Evolutionary conservation across 805 yeast species (phyloP), one percentile per base, ranked within the genome.

Genomic region (Candida boidinii): DNA sequence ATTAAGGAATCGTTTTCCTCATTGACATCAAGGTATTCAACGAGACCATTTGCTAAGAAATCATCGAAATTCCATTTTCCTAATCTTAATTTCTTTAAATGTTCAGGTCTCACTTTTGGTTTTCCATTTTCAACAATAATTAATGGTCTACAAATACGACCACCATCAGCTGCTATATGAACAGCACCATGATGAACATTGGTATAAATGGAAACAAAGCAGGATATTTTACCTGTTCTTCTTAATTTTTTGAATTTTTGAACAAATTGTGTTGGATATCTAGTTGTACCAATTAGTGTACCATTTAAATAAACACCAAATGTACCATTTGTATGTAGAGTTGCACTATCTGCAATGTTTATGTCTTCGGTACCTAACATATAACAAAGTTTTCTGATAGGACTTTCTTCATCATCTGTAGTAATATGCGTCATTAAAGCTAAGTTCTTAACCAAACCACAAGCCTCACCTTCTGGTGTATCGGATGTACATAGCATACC

Each of bases 401-500:
- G 97, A 8, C 69, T 83, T 49, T 90, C 96, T 56, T 92, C 98
- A 48, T 86, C 96, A 59, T 92, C 98, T 1, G 98, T 90, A 4
- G 98, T 92, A 50, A 92, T 92, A 59, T 92, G 98, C 9, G 98
- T 92, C 98, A 92, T 92, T 29, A 92, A 68, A 2, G 98, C 98
- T 56, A 92, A 66, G 54, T 92, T 92, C 62, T 92, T 92, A 23
- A 92, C 98, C 58, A 92, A 71, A 52, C 98, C 98, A 76, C 98
- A 92, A 1, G 98, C 98, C 61, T 92, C 98, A 70, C 98, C 98
- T 71, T 92, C 98, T 1, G 98, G 98, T 0, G 98, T 92, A 71
- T 92, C 98, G 0, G 97, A 84, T 6, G 97, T 86, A 68, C 98
- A 92, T 39, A 92, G 68, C 97, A 92, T 92, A 54, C 98, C 98